Percentiles rank a stretch among this genome's conserved stretches.
Evolutionary conservation across 2,329 filamentous ascomycete genomes (phyloP).

Genomic region (Xylaria multiplex): DNA sequence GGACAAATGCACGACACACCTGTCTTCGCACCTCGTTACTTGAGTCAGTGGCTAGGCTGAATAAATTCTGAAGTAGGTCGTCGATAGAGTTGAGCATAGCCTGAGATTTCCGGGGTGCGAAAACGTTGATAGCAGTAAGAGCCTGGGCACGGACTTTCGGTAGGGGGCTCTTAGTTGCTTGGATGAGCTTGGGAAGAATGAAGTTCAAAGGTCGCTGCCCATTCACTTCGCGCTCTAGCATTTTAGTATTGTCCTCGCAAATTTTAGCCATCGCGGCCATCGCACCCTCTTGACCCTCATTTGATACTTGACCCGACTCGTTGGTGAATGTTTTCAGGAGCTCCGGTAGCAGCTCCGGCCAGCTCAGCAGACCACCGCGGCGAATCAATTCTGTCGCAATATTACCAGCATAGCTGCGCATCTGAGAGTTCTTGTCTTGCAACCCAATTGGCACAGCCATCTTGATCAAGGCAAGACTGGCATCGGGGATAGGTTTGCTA

Average conservation of each 20-base stretch:
- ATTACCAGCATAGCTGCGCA: conserved; percentile 89
- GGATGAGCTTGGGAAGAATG: conserved; percentile 88
- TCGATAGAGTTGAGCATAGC: conserved; percentile 85
- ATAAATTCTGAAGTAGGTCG: conserved; percentile 82
- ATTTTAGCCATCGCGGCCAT: conserved; percentile 95
- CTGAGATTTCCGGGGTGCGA: conserved; percentile 85
- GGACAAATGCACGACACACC: conserved; percentile 92
- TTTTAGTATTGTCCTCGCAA: conserved; percentile 92
- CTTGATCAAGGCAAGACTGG: conserved; percentile 80
- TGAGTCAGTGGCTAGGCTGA: conserved; percentile 79
- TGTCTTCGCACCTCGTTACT: conserved; percentile 87
- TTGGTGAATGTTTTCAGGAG: conserved; percentile 83
- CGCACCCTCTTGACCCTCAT: conserved; percentile 86
- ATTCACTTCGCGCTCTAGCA: conserved; percentile 86
- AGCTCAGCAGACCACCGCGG: conserved; percentile 84
- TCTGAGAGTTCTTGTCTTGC: conserved; percentile 82
- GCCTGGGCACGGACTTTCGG: conserved; percentile 83
- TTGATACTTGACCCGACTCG: conserved; percentile 71
- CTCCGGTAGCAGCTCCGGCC: conserved; percentile 90
- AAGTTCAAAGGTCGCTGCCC: conserved; percentile 88
- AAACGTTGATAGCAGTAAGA: conserved; percentile 88
- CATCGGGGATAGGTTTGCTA: conserved; percentile 79
- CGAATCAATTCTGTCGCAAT: conserved; percentile 93
- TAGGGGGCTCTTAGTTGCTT: conserved; percentile 81
- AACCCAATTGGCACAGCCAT: conserved; percentile 80